Evolutionary conservation across 768 basidiomycete species (phyloP), one percentile per base, ranked within the genome.

Genomic region (Crepidotus variabilis): DNA sequence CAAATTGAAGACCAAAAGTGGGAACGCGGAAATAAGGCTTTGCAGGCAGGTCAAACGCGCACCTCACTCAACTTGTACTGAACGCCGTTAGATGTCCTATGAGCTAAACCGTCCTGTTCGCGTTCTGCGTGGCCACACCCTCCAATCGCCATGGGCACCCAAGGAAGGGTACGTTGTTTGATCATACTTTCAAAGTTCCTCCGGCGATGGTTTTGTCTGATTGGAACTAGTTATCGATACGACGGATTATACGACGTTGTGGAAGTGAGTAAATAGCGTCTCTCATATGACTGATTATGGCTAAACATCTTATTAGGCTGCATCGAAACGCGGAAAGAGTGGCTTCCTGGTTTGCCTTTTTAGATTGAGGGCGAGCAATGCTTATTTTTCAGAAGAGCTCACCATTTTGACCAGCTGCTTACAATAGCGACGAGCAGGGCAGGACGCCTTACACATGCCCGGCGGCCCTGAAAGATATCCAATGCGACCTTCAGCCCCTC

Each of bases 1-100:
- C 61, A 62, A 21, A 23, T 51, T 2, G 32, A 33, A 21, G 61
- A 62, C 45, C 61, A 62, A 36, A 55, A 60, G 13, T 62, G 61
- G 61, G 51, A 22, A 10, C 36, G 34, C 1, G 58, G 57, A 13
- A 62, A 62, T 20, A 55, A 51, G 34, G 56, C 56, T 2, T 51
- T 62, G 6, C 33, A 33, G 39, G 61, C 56, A 18, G 20, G 54
- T 54, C 11, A 43, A 5, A 11, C 13, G 3, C 39, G 13, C 18
- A 28, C 28, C 28, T 43, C 18, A 3, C 4, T 14, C 39, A 43
- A 14, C 39, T 43, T 5, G 11, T 20, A 43, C 13, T 20, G 5
- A 14, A 43, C 39, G 18, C 4, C 39, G 3, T 3, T 32, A 62
- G 61, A 54, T 24, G 2, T 62, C 61, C 6, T 51, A 18, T 18